Evolutionary conservation across 345 rosid species (phyloP).

Genomic region (Eucalyptus tenuipes): DNA sequence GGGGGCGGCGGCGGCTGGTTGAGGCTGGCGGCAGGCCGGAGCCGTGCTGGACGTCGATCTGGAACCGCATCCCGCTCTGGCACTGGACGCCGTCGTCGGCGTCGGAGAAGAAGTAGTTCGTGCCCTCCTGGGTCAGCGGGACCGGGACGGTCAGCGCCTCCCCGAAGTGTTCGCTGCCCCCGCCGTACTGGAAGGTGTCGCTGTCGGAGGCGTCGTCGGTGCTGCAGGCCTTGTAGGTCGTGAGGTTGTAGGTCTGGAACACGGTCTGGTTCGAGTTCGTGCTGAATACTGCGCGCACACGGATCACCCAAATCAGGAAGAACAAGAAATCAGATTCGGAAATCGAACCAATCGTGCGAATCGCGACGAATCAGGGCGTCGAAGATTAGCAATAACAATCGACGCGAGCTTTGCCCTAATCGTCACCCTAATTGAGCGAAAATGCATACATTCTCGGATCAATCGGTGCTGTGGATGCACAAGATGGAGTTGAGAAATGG

Average conservation of each 20-base stretch:
- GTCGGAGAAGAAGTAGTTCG: constrained; percentile 49
- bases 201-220: constrained; percentile 20
- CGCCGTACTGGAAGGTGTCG: constrained; percentile 30
- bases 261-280: constrained; percentile 48
- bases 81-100: constrained; percentile 44
- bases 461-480: neutral
- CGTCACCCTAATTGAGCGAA: neutral
- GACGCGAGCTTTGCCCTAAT: neutral
- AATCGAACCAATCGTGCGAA: neutral
- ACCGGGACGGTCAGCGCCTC: constrained; percentile 18
- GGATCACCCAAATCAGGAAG: neutral
- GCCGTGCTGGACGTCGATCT: constrained; percentile 39
- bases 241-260: constrained; percentile 40
- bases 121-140: constrained; percentile 34
- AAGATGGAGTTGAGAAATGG: neutral
- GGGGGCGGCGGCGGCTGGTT: constrained; percentile 70
- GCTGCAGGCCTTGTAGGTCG: constrained; percentile 32
- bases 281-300: constrained; percentile 21
- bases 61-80: constrained; percentile 40
- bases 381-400: neutral
- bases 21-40: constrained; percentile 57
- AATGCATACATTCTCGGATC: neutral
- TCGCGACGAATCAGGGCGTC: neutral
- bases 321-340: neutral
- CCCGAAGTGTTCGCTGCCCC: constrained; percentile 20